Base-by-base conservation (phyloP, 371 early-diverging fungal species). In the Vairimorpha apis region DNA sequence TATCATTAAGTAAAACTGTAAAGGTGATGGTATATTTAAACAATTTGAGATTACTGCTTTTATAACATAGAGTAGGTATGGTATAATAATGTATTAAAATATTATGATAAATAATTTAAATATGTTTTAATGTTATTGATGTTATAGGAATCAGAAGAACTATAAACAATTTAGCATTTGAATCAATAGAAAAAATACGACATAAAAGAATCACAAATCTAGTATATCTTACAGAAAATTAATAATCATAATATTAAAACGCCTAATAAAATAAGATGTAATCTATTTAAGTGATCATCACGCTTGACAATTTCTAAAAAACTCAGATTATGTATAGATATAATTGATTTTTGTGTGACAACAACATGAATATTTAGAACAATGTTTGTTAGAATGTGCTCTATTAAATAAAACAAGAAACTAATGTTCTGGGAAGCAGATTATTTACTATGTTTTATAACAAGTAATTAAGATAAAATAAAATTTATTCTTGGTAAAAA, bases 21-120 rank as follows among this genome's bases (percentile, higher is more conserved):
- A 74, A 68, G 25, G 35, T 63, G 63, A 43, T 33, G 63, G 63
- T 38, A 37, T 29, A 63, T 33, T 16, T 37, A 29, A 37, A 63
- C 63, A 63, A 33, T 63, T 63, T 63, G 63, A 63, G 63, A 37
- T 43, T 63, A 43, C 43, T 41, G 43, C 43, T 41, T 41, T 41
- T 41, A 10, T 41, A 10, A 16, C 16, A 16, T 41, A 8, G 10
- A 41, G 43, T 41, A 41, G 43, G 43, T 41, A 16, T 41, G 8
- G 43, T 41, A 16, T 41, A 10, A 16, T 41, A 41, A 10, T 41
- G 43, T 10, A 41, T 8, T 16, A 16, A 10, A 41, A 8, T 41
- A 16, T 10, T 41, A 16, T 41, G 43, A 16, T 10, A 16, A 16
- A 16, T 41, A 16, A 16, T 8, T 10, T 53, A 4, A 53, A 16